Evolutionary conservation across 345 rosid genomes (phyloP), one percentile per base, ranked within the genome.

Genomic region (Eucalyptus lansdowneana): DNA sequence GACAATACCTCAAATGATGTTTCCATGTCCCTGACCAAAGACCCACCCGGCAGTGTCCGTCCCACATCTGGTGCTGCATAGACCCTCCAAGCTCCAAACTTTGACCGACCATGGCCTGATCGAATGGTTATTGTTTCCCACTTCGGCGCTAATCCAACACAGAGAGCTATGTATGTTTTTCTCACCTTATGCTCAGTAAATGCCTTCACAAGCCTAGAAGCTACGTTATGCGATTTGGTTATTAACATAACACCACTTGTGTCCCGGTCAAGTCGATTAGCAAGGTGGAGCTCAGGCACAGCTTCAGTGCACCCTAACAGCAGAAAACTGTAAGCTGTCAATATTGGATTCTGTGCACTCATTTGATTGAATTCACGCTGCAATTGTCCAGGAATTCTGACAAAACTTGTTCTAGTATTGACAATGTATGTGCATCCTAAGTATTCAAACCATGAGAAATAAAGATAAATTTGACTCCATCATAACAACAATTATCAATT

Each of bases 71-170:
- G 91, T 53, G 93, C 94, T 87, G 98, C 94, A 89, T 97, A 97
- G 44, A 96, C 98, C 13, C 98, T 96, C 98, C 99, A 98, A 10
- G 94, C 98, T 89, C 99, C 99, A 88, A 94, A 96, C 90, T 95
- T 97, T 19, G 99, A 98, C 58, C 99, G 94, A 81, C 99, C 99
- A 91, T 98, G 99, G 76, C 99, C 99, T 24, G 99, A 98, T 91
- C 89, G 93, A 31, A 96, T 45, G 8, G 95, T 96, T 88, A 96
- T 93, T 90, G 90, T 94, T 45, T 91, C 92, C 96, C 97, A 98
- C 53, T 93, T 90, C n/a, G 99, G 97, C 8, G 94, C 93, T 45
- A 90, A 31, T 50, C 98, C 98, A 29, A 95, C 89, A 90, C 96
- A 97, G 56, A 92, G 92, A 85, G 99, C 98, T 91, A 97, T 89